Percentiles rank a stretch among this genome's conserved stretches.
Evolutionary conservation across 306 rosid species (phyloP).

Genomic region (Prunus dulcis): DNA sequence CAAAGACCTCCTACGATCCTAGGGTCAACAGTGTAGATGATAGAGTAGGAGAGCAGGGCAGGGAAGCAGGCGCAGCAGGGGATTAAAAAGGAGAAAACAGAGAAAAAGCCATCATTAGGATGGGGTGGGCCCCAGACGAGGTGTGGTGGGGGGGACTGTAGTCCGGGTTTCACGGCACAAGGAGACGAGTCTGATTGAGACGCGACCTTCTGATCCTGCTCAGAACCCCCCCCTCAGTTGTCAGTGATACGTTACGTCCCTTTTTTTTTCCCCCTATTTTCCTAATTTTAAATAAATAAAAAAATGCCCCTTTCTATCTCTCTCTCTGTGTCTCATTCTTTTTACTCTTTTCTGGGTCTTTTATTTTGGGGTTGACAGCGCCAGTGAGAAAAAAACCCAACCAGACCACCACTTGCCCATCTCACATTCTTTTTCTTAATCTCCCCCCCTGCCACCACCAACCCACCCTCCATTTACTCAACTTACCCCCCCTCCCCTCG

Average conservation of each 20-base stretch:
- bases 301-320: not conserved
- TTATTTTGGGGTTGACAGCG: not conserved
- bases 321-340: not conserved
- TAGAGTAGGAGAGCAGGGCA: not conserved
- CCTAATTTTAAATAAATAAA: not conserved
- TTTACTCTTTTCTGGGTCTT: not conserved
- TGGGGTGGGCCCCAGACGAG: not conserved
- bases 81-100: not conserved
- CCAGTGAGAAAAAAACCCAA: not conserved
- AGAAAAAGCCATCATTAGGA: not conserved
- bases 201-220: conserved; percentile 25
- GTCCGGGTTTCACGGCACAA: conserved; percentile 53
- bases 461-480: not conserved
- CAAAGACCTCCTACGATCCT: not conserved
- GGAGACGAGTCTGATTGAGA: conserved; percentile 45
- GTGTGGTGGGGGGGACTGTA: conserved; percentile 23
- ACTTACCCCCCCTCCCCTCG: not conserved
- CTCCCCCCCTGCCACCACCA: too few species aligned
- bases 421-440: not conserved
- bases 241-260: conserved; percentile 52
- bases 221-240: not conserved
- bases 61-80: not conserved
- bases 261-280: not conserved
- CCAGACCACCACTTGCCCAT: not conserved
- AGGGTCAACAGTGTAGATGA: not conserved